Conservation (phyloP, 805 yeast species). For the Cyberlindnera maclurae region DNA sequence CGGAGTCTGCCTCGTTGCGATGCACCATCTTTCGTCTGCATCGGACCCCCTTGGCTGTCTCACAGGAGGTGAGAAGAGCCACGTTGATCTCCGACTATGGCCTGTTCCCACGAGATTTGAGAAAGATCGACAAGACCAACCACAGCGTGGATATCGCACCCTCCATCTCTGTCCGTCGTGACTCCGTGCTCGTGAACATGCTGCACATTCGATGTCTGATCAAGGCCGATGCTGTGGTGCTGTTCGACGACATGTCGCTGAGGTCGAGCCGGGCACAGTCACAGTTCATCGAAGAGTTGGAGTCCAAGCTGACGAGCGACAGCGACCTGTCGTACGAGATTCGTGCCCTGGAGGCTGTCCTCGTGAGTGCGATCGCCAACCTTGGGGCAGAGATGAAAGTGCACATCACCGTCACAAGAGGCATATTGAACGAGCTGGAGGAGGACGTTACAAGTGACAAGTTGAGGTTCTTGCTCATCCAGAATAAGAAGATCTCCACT, state of each 20-base stretch:
- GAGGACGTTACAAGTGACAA: conserved; percentile 73
- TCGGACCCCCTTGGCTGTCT: conserved; percentile 65
- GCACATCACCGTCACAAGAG: conserved; percentile 67
- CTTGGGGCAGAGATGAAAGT: conserved; percentile 83
- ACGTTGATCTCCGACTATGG: conserved; percentile 69
- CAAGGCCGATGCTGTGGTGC: conserved; percentile 59
- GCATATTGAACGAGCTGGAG: conserved; percentile 72
- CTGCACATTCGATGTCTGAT: conserved; percentile 76
- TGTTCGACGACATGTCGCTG: conserved; percentile 64
- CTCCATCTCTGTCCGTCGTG: conserved; percentile 64
- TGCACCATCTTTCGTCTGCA: conserved; percentile 73
- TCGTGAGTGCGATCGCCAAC: conserved; percentile 72
- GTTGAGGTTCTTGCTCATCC: conserved; percentile 70
- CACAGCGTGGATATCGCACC: conserved; percentile 70
- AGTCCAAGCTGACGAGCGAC: conserved; percentile 48
- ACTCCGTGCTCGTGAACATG: conserved; percentile 65
- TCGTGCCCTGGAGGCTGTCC: conserved; percentile 81
- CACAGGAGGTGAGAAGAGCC: conserved; percentile 67
- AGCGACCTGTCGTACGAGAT: conserved; percentile 75
- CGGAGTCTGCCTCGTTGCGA: conserved; percentile 40
- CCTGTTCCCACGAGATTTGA: conserved; percentile 78
- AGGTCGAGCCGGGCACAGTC: conserved; percentile 61
- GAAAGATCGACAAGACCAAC: conserved; percentile 70
- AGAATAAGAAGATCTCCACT: conserved; percentile 75
- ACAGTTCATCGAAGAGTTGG: conserved; percentile 76